Base-by-base conservation (phyloP, 75 land plant species). In the Chamaecyparis obtusa region DNA sequence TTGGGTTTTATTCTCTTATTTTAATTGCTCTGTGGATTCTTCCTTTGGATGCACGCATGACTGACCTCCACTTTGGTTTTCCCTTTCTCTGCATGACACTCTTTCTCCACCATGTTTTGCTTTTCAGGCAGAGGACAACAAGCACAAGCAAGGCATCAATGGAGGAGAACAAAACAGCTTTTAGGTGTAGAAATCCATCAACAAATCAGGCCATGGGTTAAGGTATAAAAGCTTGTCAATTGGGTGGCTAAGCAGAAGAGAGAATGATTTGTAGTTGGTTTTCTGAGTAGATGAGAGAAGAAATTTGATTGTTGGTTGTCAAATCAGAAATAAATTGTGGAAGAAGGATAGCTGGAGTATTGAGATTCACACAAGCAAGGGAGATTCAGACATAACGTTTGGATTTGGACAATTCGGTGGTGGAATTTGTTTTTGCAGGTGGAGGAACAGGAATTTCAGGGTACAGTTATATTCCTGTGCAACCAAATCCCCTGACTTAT, bases 391-490 rank as follows among this genome's bases (percentile, higher is more conserved):
- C 76, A 32, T 74, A 33, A 74, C 76, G 76, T 74, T 33, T 74
- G 17, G 76, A 74, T 30, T 74, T 74, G 13, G 76, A 74, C 76
- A 74, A 74, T 74, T 74, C 76, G 76, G 76, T 74, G 76, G 27
- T 39, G 27, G 2, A 44, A 44, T 44, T 64, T 64, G 27, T 57
- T 71, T 39, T 71, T 71, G 75, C 32, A n/a, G 11, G 36, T 10
- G 36, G 33, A 32, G 36, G 33, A 74, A 74, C 76, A 74, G 76
- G 76, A 74, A 74, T 74, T 74, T 74, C 76, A 74, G 76, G 37
- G 76, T 74, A 74, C 76, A 74, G 13, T 32, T 74, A 74, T 74
- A 74, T 74, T 74, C 76, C 76, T 74, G 76, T 74, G 76, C 76
- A 10, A 13, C 37, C 76, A 74, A 74, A 74, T 74, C 76, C 36